Evolutionary conservation across 2,329 filamentous ascomycete species (phyloP), one percentile per base, ranked within the genome.

Genomic region (Trichoderma citrinoviride): DNA sequence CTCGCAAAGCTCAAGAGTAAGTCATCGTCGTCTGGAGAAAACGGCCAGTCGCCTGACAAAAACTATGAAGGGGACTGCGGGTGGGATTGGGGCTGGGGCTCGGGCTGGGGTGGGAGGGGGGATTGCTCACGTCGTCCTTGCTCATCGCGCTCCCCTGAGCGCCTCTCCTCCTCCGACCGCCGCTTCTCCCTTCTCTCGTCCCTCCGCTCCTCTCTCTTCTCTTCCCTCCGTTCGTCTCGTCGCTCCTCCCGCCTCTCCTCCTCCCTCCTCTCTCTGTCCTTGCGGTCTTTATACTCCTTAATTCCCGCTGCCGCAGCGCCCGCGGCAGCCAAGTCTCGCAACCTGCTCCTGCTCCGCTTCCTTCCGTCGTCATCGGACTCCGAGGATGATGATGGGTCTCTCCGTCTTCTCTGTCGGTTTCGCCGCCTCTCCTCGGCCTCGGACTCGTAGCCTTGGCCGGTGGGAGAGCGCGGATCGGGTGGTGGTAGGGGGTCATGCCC

Each of bases 301-400:
- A 89, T 80, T 0, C 86, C 86, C 65, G 89, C 82, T 5, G 86
- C 87, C 0, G 86, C 85, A 5, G 87, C 87, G 7, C 84, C 85
- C 1, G 82, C 85, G 3, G 81, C 81, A 17, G 85, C 84, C 69
- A 87, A 77, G 60, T 87, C 78, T 49, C 85, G 79, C 21, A 87
- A 72, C 61, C 79, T 78, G 68, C 84, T 87, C 68, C 77, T 79
- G 70, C 84, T 88, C 66, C 85, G 78, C 71, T 83, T 83, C 76
- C 70, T 71, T 69, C 75, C 69, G 70, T 71, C 68, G 62, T 75
- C 68, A 61, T 75, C 70, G 66, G 75, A 74, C 46, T 74, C 76
- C 52, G 71, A 74, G 63, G 76, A 75, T 37, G 73, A 76, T 54
- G 67, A 71, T 25, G 65, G 71, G 63, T 76, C 78, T 62, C 74